phyloP scores from a whole-genome alignment of 768 basidiomycete genomes.

The Tubosaeta sp. region DNA sequence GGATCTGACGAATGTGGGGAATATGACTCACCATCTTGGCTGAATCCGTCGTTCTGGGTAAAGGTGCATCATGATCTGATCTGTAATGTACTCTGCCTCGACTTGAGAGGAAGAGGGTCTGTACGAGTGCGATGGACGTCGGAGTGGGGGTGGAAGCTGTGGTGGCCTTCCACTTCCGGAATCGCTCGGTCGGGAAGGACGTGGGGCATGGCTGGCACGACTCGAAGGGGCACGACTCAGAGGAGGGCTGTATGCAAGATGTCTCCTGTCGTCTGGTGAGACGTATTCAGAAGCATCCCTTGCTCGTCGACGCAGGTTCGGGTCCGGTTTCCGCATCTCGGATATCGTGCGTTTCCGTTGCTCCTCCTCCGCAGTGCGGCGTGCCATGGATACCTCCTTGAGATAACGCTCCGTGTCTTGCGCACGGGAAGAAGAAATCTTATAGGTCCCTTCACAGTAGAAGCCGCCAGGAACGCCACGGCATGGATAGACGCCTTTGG shows the following conservation, averaged over 20 bases:
- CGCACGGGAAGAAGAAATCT: slow-evolving; percentile 30
- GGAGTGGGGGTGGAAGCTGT: slow-evolving; percentile 3
- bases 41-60: slow-evolving; percentile 32
- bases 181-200: slow-evolving; percentile 17
- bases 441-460: slow-evolving; percentile 34
- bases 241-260: slow-evolving; percentile 3
- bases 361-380: slow-evolving; percentile 25
- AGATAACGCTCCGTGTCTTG: slow-evolving; percentile 32
- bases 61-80: slow-evolving; percentile 34
- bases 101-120: slow-evolving; percentile 26
- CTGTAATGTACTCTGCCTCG: slow-evolving; percentile 29
- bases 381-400: slow-evolving; percentile 22
- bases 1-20: background rate
- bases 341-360: slow-evolving; percentile 28
- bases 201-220: background rate
- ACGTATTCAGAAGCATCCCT: slow-evolving; percentile 10
- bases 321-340: slow-evolving; percentile 25
- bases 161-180: slow-evolving; percentile 14
- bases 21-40: slow-evolving; percentile 27
- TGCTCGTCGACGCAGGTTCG: slow-evolving; percentile 12
- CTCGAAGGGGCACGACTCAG: background rate
- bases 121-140: slow-evolving; percentile 11
- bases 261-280: slow-evolving; percentile 4
- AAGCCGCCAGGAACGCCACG: slow-evolving; percentile 32
- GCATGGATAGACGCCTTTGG: slow-evolving; percentile 31